Conservation (phyloP, 1,139 yeast genomes). For the Geotrichum reessii region DNA sequence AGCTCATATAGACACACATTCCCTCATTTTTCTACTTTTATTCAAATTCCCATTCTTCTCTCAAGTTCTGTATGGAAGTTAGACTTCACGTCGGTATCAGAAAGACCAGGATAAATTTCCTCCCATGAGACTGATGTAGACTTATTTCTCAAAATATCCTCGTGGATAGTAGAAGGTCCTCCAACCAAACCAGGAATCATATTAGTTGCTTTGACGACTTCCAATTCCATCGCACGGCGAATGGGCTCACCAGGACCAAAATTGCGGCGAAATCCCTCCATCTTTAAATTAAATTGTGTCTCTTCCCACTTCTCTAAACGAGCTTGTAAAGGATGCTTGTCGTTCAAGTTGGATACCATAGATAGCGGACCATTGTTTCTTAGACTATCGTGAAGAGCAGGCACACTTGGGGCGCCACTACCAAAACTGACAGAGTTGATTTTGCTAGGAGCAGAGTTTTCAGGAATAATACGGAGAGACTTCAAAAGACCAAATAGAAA, state of each 20-base stretch:
- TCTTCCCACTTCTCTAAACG: slow-evolving; percentile 76
- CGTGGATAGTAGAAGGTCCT: slow-evolving; percentile 48
- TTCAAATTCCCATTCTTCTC: slow-evolving; percentile 40
- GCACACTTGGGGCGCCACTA: slow-evolving; percentile 30
- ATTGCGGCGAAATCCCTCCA: slow-evolving; percentile 74
- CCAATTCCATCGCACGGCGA: slow-evolving; percentile 80
- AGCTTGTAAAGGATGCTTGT: slow-evolving; percentile 80
- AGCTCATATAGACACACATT: background rate
- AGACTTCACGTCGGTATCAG: slow-evolving; percentile 37
- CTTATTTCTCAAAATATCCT: slow-evolving; percentile 70
- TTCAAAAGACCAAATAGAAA: slow-evolving; percentile 4
- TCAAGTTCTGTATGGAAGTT: slow-evolving; percentile 67
- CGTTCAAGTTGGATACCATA: slow-evolving; percentile 63
- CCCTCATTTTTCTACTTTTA: background rate
- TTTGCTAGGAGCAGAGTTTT: slow-evolving; percentile 21
- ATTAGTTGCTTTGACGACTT: slow-evolving; percentile 70
- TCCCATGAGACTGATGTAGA: slow-evolving; percentile 88
- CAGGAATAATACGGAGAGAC: slow-evolving; percentile 30
- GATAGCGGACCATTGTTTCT: slow-evolving; percentile 26
- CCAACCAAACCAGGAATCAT: slow-evolving; percentile 59
- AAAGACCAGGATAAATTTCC: slow-evolving; percentile 60
- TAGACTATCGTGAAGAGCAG: slow-evolving; percentile 30
- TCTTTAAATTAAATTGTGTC: slow-evolving; percentile 60
- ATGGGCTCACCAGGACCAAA: slow-evolving; percentile 95
- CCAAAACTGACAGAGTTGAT: slow-evolving; percentile 27